Base-by-base conservation (phyloP, 2,329 filamentous ascomycete species). In the Zasmidium angulare region DNA sequence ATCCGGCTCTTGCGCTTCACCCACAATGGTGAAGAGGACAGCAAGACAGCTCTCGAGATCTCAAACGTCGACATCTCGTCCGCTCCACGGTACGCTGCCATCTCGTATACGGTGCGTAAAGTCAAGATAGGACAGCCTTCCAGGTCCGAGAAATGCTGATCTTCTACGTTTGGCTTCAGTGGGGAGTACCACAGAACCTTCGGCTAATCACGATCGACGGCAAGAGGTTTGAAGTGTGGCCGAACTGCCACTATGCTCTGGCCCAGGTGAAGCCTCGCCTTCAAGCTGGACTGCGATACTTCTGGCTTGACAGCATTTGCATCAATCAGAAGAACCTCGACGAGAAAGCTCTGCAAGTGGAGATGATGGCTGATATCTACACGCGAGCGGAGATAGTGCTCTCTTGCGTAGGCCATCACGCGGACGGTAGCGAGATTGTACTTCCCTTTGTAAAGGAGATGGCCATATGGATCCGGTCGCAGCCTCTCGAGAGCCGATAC, bases 361-460 rank as follows among this genome's bases (percentile, higher is more conserved):
- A 40, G 7, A 59, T 49, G 50, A 65, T 65, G 63, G 46, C 22
- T 2, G 43, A 53, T 10, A 60, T 65, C 17, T 65, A 56, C 22
- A 19, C 26, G 2, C 20, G 23, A 10, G 61, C 58, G 9, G 23
- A 26, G 20, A 43, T 20, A 19, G 56, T 63, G 14, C 19, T 60
- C 3, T 47, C 48, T 17, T 50, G 46, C 21, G 22, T 56, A 24
- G 54, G 54, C 3, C 50, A 14, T 9, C 50, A 53, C 20, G 26
- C 19, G 9, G 50, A 53, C 23, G 52, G 26, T 23, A 55, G 40
- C 43, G 21, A 55, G 22, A 26, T 51, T 14, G 49, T 31, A 20
- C 20, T 49, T 49, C 23, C 46, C 3, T 11, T 24, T 12, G 46
- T 49, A 10, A 49, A 24, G 46, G 10, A 49, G 4, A 11, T 49